A percentile compares a stretch with the other conserved stretches of the same genome.
These are phyloP conservation scores for Penicillium sp. DNA, from an alignment of 2,329 filamentous ascomycete species.

Conservation along the genomic window DNA sequence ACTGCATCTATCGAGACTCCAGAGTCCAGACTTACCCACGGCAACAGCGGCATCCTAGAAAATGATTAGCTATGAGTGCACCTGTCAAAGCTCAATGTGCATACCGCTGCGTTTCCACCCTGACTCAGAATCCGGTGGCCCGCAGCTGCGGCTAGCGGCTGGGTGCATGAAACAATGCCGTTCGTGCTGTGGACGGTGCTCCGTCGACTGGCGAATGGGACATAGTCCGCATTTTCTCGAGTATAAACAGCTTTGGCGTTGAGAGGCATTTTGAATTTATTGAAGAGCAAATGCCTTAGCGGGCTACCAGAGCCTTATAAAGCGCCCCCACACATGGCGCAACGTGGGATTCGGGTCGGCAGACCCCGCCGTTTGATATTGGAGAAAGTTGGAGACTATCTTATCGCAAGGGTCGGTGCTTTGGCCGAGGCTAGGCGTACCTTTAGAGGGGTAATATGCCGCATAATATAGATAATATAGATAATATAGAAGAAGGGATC, in stretches of 20 bases:
- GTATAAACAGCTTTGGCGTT: slow-evolving; percentile 54
- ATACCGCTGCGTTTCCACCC: slow-evolving; percentile 89
- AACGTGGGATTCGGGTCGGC: neutral
- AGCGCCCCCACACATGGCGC: neutral
- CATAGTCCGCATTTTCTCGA: slow-evolving; percentile 46
- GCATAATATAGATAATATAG: neutral
- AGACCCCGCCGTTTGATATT: slow-evolving; percentile 9
- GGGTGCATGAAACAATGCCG: slow-evolving; percentile 86
- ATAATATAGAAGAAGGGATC: neutral
- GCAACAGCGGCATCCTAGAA: slow-evolving; percentile 90
- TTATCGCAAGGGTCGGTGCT: neutral
- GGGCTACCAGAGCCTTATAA: slow-evolving; percentile 1
- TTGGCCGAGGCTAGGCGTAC: neutral
- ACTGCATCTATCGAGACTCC: neutral
- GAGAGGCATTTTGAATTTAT: slow-evolving; percentile 47
- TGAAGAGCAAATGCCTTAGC: neutral
- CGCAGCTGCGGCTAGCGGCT: slow-evolving; percentile 85
- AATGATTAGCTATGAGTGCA: neutral
- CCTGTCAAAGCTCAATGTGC: slow-evolving; percentile 37
- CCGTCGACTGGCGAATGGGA: slow-evolving; percentile 65
- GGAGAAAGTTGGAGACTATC: slow-evolving; percentile 10
- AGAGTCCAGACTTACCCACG: slow-evolving; percentile 61
- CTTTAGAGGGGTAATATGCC: neutral
- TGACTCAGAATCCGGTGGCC: slow-evolving; percentile 81
- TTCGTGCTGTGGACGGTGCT: slow-evolving; percentile 93